A percentile compares a stretch with the other conserved stretches of the same genome.
Evolutionary conservation across 495 filamentous ascomycete species (phyloP).

Genomic region (Aspergillus coremiiformis): DNA sequence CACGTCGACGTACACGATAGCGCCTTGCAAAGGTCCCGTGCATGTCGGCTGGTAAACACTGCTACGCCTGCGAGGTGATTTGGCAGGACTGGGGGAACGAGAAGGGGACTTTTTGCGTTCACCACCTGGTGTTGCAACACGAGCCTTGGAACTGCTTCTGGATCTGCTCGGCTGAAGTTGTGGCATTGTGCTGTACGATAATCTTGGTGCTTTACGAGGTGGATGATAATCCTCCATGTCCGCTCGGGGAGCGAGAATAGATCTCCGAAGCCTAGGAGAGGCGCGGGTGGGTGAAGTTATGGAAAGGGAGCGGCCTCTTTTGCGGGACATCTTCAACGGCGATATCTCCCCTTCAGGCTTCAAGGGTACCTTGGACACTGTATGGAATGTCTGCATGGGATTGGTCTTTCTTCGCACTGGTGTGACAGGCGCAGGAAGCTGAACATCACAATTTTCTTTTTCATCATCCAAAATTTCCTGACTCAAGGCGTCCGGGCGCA

Average conservation of each 20-base stretch:
- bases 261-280: conserved; percentile 27
- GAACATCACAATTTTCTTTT: conserved; percentile 27
- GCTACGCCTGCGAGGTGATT: conserved; percentile 24
- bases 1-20: conserved; percentile 88
- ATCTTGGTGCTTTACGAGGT: conserved; percentile 20
- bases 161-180: conserved; percentile 9
- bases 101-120: conserved; percentile 10
- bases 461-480: conserved; percentile 17
- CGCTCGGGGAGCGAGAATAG: conserved; percentile 14
- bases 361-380: conserved; percentile 68
- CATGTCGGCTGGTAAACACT: conserved; percentile 11
- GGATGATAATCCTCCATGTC: conserved; percentile 17
- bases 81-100: conserved; percentile 23
- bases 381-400: conserved; percentile 49
- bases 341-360: conserved; percentile 59
- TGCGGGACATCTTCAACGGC: conserved; percentile 47
- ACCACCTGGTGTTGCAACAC: background rate
- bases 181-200: conserved; percentile 16
- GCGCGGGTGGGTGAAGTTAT: conserved; percentile 30
- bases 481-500: background rate
- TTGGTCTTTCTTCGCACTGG: conserved; percentile 22
- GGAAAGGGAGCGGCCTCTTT: conserved; percentile 47
- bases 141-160: background rate
- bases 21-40: conserved; percentile 49
- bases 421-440: conserved; percentile 27